A percentile compares a stretch with the other conserved stretches of the same genome.
Conservation (phyloP, 805 yeast genomes). For the Saccharomycopsis schoenii region DNA sequence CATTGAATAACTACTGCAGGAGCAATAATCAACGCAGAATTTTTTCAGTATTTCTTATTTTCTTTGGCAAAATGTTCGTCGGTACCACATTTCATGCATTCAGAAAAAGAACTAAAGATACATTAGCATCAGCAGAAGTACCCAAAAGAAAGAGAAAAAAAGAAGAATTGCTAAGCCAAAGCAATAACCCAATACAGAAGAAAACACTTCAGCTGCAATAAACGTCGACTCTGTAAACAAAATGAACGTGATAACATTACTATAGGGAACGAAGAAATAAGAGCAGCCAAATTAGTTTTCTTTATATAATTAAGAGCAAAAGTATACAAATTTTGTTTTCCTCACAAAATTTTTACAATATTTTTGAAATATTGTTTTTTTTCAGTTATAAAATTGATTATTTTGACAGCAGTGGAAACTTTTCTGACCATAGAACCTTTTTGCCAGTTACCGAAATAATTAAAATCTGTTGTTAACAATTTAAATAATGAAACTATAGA, state of each 20-base stretch:
- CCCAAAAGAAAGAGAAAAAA: slow-evolving; percentile 65
- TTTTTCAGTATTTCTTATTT: slow-evolving; percentile 22
- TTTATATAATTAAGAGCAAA: slow-evolving; percentile 52
- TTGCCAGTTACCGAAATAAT: slow-evolving; percentile 49
- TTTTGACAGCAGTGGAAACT: slow-evolving; percentile 48
- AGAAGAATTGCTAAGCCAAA: slow-evolving; percentile 50
- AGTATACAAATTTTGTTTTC: slow-evolving; percentile 54
- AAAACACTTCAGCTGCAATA: slow-evolving; percentile 53
- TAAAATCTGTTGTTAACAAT: slow-evolving; percentile 46
- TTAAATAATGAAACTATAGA: slow-evolving; percentile 52
- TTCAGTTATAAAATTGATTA: slow-evolving; percentile 84
- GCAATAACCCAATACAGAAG: slow-evolving; percentile 60
- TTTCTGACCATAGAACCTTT: slow-evolving; percentile 57
- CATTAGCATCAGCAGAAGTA: slow-evolving; percentile 55
- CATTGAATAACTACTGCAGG: slow-evolving; percentile 37
- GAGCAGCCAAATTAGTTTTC: slow-evolving; percentile 37
- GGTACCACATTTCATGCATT: slow-evolving; percentile 37
- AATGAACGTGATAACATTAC: slow-evolving; percentile 46
- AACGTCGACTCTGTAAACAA: slow-evolving; percentile 30
- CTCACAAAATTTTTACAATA: slow-evolving; percentile 34
- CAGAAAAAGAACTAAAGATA: slow-evolving; percentile 51
- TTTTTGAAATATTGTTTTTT: slow-evolving; percentile 54
- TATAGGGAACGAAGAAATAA: slow-evolving; percentile 43
- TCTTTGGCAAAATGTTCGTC: slow-evolving; percentile 25
- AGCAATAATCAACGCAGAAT: not conserved